phyloP scores from a whole-genome alignment of 441 rosid species.

The Capsella rubella region DNA sequence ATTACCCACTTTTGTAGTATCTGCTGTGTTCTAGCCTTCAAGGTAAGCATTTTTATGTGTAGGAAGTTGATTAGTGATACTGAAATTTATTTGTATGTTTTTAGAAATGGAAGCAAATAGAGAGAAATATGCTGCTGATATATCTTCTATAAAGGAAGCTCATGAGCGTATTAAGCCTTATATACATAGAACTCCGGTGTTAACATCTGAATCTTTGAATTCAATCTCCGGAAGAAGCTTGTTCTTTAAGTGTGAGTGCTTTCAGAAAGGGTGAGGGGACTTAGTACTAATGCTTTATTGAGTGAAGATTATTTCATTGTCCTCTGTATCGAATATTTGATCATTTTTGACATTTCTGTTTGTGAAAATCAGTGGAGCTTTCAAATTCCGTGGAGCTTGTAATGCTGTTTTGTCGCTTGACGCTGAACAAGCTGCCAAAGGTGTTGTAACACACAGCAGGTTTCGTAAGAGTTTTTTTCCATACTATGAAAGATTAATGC shows the following conservation, averaged over 20 bases:
- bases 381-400: constrained; percentile 93
- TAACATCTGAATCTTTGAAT: constrained; percentile 72
- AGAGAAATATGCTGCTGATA: constrained; percentile 76
- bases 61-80: neutral
- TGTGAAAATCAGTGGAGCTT: constrained; percentile 66
- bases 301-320: neutral
- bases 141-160: constrained; percentile 60
- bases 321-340: neutral
- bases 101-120: constrained; percentile 37
- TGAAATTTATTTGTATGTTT: constrained; percentile 1
- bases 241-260: constrained; percentile 87
- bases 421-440: constrained; percentile 72
- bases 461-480: constrained; percentile 21
- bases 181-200: constrained; percentile 67
- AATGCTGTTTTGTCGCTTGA: constrained; percentile 80
- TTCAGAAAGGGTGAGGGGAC: constrained; percentile 81
- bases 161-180: constrained; percentile 55
- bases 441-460: constrained; percentile 46
- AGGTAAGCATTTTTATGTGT: constrained; percentile 8
- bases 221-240: constrained; percentile 52
- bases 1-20: neutral
- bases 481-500: constrained; percentile 6
- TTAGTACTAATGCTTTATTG: neutral
- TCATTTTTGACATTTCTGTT: neutral
- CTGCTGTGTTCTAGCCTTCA: neutral